These are phyloP conservation scores for Exophiala calicioides DNA, from an alignment of 2,329 filamentous ascomycete genomes.

Conservation along the genomic window DNA sequence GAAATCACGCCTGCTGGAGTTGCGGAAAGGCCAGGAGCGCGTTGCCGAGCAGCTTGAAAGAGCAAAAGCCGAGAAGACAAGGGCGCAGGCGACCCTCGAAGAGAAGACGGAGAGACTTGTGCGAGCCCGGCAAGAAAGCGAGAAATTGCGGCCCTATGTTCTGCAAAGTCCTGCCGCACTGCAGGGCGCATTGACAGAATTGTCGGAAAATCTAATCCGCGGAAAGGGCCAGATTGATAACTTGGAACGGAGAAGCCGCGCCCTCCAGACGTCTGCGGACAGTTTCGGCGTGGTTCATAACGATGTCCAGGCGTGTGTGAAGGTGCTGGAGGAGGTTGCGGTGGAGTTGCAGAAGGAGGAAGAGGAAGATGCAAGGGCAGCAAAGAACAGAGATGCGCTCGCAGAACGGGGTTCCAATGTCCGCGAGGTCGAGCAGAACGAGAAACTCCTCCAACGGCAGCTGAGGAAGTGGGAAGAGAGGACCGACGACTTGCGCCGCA, in stretches of 20 bases:
- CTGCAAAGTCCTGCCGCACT: conserved; percentile 82
- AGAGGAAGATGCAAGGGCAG: conserved; percentile 78
- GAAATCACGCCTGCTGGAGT: conserved; percentile 76
- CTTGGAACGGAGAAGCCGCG: conserved; percentile 82
- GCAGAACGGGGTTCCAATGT: conserved; percentile 87
- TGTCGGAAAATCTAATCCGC: conserved; percentile 72
- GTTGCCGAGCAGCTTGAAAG: conserved; percentile 81
- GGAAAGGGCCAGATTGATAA: conserved; percentile 86
- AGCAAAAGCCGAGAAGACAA: conserved; percentile 75
- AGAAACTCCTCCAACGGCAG: conserved; percentile 80
- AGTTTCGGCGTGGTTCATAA: conserved; percentile 81
- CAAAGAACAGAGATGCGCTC: conserved; percentile 80
- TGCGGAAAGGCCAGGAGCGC: conserved; percentile 78
- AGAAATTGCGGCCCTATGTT: conserved; percentile 88
- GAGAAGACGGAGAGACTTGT: conserved; percentile 56
- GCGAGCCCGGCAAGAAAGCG: conserved; percentile 76
- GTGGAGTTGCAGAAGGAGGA: conserved; percentile 87
- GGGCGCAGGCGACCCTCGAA: conserved; percentile 64
- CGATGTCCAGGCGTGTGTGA: conserved; percentile 85
- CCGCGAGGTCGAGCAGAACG: conserved; percentile 85
- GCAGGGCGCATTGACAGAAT: conserved; percentile 76
- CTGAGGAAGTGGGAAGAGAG: conserved; percentile 81
- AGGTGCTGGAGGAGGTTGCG: conserved; percentile 83
- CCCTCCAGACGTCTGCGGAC: conserved; percentile 86
- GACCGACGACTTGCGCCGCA: conserved; percentile 78